Percentiles rank a stretch among this genome's conserved stretches.
Conservation (phyloP, 257 asterid species). For the Nicotiana tomentosiformis region DNA sequence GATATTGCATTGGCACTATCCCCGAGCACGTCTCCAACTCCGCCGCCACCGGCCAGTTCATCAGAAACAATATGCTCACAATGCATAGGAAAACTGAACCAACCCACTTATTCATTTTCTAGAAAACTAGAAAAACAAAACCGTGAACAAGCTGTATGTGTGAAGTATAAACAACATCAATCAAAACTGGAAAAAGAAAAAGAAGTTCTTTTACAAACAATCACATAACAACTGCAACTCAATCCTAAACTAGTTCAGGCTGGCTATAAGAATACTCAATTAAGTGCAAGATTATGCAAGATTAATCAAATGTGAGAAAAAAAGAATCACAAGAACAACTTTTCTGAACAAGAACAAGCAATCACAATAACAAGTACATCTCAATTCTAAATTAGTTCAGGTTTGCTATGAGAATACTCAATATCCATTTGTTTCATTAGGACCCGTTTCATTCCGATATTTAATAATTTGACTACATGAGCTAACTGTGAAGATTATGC, state of each 20-base stretch:
- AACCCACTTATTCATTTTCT: conserved; percentile 22
- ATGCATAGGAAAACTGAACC: conserved; percentile 18
- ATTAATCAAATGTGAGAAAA: background rate
- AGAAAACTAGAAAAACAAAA: background rate
- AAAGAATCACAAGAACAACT: background rate
- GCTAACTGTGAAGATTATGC: background rate
- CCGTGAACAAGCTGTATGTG: background rate
- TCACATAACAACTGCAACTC: too few relatives aligned
- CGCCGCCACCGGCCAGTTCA: conserved; percentile 19
- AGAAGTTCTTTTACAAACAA: too few relatives aligned
- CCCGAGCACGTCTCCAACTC: conserved; percentile 69
- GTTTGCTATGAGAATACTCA: background rate
- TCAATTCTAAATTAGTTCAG: background rate
- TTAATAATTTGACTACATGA: background rate
- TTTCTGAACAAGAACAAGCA: background rate
- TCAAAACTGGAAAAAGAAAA: background rate
- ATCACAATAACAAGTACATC: background rate
- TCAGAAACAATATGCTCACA: conserved; percentile 13
- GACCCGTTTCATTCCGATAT: background rate
- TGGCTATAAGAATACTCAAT: too few relatives aligned
- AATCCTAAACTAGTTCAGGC: too few relatives aligned
- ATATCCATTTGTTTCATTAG: background rate
- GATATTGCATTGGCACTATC: conserved; percentile 70
- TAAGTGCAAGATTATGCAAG: background rate
- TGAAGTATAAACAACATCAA: background rate